These are phyloP conservation scores for Pelargonium fulgidum DNA, from an alignment of 441 rosid species.

Conservation along the genomic window DNA sequence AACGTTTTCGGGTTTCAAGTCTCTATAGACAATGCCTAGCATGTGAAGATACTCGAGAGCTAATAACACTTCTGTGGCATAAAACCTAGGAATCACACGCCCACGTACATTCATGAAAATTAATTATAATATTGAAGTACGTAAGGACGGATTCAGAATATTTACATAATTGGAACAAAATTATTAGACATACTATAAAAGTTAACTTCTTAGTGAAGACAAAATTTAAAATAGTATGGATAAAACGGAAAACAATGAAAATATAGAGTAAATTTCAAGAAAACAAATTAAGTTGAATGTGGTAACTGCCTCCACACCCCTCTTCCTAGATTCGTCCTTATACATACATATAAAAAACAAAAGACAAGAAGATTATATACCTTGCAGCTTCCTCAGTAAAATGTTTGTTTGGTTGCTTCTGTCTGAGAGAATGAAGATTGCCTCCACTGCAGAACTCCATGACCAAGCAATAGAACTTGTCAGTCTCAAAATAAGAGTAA, in stretches of 20 bases:
- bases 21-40: conserved; percentile 53
- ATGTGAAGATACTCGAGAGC: conserved; percentile 97
- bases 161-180: too few species aligned
- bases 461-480: conserved; percentile 82
- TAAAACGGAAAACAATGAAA: neutral
- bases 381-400: conserved; percentile 88
- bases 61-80: conserved; percentile 83
- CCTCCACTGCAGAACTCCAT: conserved; percentile 97
- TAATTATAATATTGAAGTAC: too few species aligned
- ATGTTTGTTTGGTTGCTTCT: conserved; percentile 87
- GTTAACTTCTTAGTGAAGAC: too few species aligned
- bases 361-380: conserved; percentile 36
- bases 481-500: conserved; percentile 78
- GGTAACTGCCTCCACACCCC: too few species aligned
- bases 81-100: conserved; percentile 49
- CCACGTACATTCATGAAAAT: too few species aligned
- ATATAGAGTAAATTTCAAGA: too few species aligned
- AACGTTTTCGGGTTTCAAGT: conserved; percentile 79
- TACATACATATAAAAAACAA: too few species aligned
- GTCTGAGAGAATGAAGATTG: conserved; percentile 79
- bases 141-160: too few species aligned
- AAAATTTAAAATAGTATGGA: too few species aligned
- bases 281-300: too few species aligned
- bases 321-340: too few species aligned
- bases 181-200: too few species aligned